A percentile compares a stretch with the other conserved stretches of the same genome.
Evolutionary conservation across 2,329 filamentous ascomycete genomes (phyloP).

Genomic region (Aspergillus caelatus): DNA sequence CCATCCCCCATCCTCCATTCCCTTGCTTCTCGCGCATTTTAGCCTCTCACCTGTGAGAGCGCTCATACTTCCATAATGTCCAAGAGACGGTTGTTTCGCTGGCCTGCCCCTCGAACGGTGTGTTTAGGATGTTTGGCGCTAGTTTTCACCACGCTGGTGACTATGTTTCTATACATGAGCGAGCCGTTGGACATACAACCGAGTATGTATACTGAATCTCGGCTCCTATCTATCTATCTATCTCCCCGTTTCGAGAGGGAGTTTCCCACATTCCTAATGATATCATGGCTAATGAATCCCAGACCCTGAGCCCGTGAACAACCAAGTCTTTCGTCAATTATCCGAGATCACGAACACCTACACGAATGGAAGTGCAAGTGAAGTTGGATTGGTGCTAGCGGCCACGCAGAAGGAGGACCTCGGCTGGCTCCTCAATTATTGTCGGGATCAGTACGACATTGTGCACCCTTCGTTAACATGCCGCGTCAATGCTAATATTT

Average conservation of each 20-base stretch:
- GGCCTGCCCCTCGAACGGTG: conserved; percentile 22
- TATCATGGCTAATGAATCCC: conserved; percentile 5
- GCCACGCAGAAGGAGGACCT: conserved; percentile 23
- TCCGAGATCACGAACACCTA: conserved; percentile 20
- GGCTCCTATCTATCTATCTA: not conserved
- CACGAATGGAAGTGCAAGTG: conserved; percentile 16
- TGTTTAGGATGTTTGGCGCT: conserved; percentile 20
- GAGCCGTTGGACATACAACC: conserved; percentile 10
- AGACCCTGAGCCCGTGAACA: conserved; percentile 12
- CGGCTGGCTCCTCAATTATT: conserved; percentile 25
- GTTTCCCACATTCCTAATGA: not conserved
- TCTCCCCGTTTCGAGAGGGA: too few relatives aligned
- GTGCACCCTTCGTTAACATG: not conserved
- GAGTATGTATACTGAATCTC: conserved; percentile 12
- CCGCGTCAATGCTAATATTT: not conserved
- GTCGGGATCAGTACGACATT: conserved; percentile 21
- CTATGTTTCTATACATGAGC: conserved; percentile 16
- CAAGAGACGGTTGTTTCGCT: conserved; percentile 22
- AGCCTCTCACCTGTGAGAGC: conserved; percentile 1
- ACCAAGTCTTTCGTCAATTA: conserved; percentile 19
- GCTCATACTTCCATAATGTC: conserved; percentile 13
- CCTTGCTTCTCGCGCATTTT: not conserved
- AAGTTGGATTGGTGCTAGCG: conserved; percentile 22
- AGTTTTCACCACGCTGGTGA: conserved; percentile 16
- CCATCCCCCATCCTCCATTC: not conserved